Base-by-base conservation (phyloP, 768 basidiomycete species). In the Rhodotorula kratochvilovae region DNA sequence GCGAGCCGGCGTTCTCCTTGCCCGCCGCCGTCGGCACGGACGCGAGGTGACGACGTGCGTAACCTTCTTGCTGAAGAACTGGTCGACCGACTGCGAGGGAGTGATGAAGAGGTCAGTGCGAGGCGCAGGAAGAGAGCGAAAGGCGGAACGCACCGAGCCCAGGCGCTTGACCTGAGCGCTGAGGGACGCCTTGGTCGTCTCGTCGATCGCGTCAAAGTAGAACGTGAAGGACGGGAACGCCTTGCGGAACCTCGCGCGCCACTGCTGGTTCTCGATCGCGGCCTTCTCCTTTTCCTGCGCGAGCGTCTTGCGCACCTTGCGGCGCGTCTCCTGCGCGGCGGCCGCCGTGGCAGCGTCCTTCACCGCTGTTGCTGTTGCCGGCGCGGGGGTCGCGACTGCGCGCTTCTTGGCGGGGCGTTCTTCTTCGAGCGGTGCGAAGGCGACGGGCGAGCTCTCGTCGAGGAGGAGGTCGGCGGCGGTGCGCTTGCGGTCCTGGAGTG, bases 171-270 rank as follows among this genome's bases (percentile, higher is more conserved):
- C 86, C 74, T 85, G 84, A 50, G 83, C 79, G 71, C 84, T 85
- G 48, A 91, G 81, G 29, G 79, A 78, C 62, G 79, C 80, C 76
- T 81, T 81, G 57, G 80, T 79, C 19, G 79, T 75, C 29, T 81
- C 80, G 76, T 86, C 84, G 69, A 86, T 81, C 46, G 81, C 78
- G 78, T 96, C 92, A 78, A 97, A 89, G 80, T 91, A 89, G 80
- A 98, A 95, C 27, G 84, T 85, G 83, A 89, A 92, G 35, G 81
- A 82, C 4, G 91, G 91, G 81, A 98, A 96, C 31, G 90, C 90
- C 62, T 86, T 86, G 65, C 84, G 85, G 81, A 92, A 97, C 82
- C 92, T 96, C 59, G 86, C 81, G 77, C 85, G 86, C 83, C 92
- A 98, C 75, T 90, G 89, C 21, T 71, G 71, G 59, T 74, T 73